These are phyloP conservation scores for Debaryomyces sp. DNA, from an alignment of 1,139 yeast species.

Conservation along the genomic window DNA sequence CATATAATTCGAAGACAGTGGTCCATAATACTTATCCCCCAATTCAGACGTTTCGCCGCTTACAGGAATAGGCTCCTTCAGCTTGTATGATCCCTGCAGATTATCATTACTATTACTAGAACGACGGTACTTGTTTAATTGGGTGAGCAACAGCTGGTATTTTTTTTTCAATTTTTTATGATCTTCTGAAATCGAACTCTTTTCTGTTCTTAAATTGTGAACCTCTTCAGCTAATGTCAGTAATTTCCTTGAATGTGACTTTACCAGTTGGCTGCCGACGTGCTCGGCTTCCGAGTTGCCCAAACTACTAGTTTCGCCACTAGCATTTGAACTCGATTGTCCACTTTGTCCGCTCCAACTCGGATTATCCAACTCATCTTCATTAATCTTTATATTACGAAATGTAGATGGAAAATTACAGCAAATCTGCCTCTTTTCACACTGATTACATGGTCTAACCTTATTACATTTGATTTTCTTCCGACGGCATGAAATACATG, in stretches of 20 bases:
- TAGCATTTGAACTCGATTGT: background rate
- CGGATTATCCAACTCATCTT: conserved; percentile 20
- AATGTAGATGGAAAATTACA: conserved; percentile 45
- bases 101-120: background rate
- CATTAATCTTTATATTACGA: conserved; percentile 37
- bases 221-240: conserved; percentile 14
- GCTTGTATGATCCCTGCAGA: background rate
- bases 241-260: background rate
- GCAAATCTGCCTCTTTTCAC: conserved; percentile 30
- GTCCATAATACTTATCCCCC: conserved; percentile 52
- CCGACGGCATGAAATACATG: conserved; percentile 46
- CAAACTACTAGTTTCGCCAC: background rate
- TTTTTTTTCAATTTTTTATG: conserved; percentile 21
- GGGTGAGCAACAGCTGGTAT: conserved; percentile 12
- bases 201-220: conserved; percentile 21
- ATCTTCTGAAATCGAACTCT: conserved; percentile 22
- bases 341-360: no score
- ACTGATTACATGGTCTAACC: conserved; percentile 44
- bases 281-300: background rate
- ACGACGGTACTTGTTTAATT: conserved; percentile 4
- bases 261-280: background rate
- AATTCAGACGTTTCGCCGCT: conserved; percentile 29
- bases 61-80: conserved; percentile 12
- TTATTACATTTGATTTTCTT: conserved; percentile 46
- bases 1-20: conserved; percentile 52